These are phyloP conservation scores for Citrus unshiu DNA, from an alignment of 345 rosid genomes.

Conservation along the genomic window DNA sequence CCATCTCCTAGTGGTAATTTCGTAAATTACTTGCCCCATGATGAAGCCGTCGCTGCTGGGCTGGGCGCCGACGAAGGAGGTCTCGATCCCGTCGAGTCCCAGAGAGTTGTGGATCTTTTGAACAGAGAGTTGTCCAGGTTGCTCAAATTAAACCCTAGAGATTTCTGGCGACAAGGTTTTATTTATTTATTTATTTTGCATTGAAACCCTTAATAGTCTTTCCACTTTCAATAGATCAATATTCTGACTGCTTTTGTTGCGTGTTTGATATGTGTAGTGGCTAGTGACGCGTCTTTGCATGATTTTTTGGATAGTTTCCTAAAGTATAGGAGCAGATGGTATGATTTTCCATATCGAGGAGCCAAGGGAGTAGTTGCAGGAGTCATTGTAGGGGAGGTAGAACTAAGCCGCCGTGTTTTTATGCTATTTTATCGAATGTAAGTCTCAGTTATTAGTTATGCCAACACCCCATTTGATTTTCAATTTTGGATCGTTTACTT, in stretches of 20 bases:
- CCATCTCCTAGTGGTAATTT: constrained; percentile 49
- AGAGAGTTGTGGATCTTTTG: constrained; percentile 88
- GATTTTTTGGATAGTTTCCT: constrained; percentile 79
- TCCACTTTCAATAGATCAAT: too few relatives aligned
- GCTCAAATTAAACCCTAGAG: constrained; percentile 75
- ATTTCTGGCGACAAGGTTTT: constrained; percentile 83
- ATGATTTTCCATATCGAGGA: constrained; percentile 88
- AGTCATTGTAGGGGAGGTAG: constrained; percentile 78
- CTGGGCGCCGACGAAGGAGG: constrained; percentile 77
- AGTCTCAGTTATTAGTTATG: constrained; percentile 24
- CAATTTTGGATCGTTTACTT: neutral
- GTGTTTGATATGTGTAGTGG: constrained; percentile 43
- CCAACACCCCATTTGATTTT: neutral
- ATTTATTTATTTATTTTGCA: neutral
- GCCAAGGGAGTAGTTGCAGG: constrained; percentile 86
- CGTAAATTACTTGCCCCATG: constrained; percentile 88
- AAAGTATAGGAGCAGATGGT: constrained; percentile 88
- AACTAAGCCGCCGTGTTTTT: constrained; percentile 75
- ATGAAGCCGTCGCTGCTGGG: constrained; percentile 91
- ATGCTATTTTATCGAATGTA: constrained; percentile 91
- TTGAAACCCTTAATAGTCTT: neutral
- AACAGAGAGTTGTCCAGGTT: constrained; percentile 76
- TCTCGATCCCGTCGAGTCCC: constrained; percentile 87
- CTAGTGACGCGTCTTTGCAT: constrained; percentile 69
- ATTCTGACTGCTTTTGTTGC: neutral